Conservation (phyloP, 2,329 filamentous ascomycete species). For the Plectosphaerella plurivora region DNA sequence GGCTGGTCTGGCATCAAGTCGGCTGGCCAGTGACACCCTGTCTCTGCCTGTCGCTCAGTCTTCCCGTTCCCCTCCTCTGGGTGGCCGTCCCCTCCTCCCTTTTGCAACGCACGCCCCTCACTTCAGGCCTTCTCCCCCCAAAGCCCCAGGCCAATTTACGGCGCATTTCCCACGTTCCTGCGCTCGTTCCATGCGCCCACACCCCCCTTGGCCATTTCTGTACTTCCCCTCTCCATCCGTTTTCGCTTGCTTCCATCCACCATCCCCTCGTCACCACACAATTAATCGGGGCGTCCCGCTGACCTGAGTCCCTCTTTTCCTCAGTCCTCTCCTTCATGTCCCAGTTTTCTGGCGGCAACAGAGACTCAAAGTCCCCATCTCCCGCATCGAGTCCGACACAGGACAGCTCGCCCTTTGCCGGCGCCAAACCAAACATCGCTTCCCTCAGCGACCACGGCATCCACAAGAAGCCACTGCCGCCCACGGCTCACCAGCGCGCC, state of each 20-base stretch:
- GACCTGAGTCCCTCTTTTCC: conserved; percentile 8
- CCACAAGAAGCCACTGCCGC: not conserved
- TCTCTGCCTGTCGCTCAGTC: not conserved
- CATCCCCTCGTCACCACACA: conserved; percentile 6
- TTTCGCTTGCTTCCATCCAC: not conserved
- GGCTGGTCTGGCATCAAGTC: not conserved
- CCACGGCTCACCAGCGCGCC: conserved; percentile 3
- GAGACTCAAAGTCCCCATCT: conserved; percentile 36
- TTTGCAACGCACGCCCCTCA: not conserved
- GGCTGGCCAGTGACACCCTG: not conserved
- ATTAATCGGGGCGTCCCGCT: conserved; percentile 10
- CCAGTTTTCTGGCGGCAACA: conserved; percentile 57
- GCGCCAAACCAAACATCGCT: conserved; percentile 6
- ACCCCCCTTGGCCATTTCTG: not conserved
- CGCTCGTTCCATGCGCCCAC: not conserved
- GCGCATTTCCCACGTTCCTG: not conserved
- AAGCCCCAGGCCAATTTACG: not conserved
- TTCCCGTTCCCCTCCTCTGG: not conserved
- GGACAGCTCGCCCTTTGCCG: conserved; percentile 20
- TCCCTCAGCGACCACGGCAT: not conserved
- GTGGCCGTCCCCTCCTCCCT: not conserved
- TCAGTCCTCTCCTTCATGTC: conserved; percentile 87
- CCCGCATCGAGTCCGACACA: conserved; percentile 39
- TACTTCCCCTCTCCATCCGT: not conserved
- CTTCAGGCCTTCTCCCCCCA: not conserved